phyloP scores from a whole-genome alignment of 352 stramenopile species.

The Phytophthora hybrid region DNA sequence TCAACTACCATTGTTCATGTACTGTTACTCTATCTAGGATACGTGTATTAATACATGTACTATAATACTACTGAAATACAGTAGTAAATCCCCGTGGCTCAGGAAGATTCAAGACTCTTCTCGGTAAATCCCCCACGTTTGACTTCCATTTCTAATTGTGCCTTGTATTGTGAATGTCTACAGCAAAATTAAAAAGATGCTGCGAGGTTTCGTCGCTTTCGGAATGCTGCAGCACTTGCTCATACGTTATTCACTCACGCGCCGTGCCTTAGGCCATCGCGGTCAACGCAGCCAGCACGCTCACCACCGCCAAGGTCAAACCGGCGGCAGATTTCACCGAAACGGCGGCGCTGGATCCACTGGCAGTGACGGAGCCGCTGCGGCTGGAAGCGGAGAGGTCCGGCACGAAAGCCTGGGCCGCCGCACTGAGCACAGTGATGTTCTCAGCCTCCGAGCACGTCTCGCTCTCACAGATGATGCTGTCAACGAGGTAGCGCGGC shows the following conservation, averaged over 20 bases:
- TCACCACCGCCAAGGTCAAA: constrained; percentile 23
- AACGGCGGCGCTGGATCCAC: constrained; percentile 35
- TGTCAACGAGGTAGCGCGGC: constrained; percentile 63
- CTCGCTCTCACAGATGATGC: constrained; percentile 61
- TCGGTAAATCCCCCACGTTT: neutral
- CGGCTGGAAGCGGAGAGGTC: constrained; percentile 32
- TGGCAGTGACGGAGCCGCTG: constrained; percentile 25
- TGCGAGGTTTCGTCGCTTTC: constrained; percentile 28
- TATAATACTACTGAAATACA: no score
- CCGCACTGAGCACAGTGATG: constrained; percentile 62
- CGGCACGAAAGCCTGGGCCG: constrained; percentile 43
- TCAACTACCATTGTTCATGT: no score
- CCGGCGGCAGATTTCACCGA: constrained; percentile 22
- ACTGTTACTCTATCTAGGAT: no score
- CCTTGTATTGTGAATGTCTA: constrained; percentile 34
- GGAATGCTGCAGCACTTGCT: constrained; percentile 18
- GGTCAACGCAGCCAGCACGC: constrained; percentile 23
- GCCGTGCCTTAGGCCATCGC: constrained; percentile 20
- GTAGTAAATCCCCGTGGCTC: no score
- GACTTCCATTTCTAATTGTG: constrained; percentile 1
- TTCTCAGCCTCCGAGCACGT: constrained; percentile 65
- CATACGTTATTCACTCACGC: constrained; percentile 10
- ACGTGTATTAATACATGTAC: no score
- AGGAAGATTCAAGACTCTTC: no score
- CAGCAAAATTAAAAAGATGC: constrained; percentile 36